phyloP scores from a whole-genome alignment of 1,139 yeast species.

The Nakaseomyces delphensis region DNA sequence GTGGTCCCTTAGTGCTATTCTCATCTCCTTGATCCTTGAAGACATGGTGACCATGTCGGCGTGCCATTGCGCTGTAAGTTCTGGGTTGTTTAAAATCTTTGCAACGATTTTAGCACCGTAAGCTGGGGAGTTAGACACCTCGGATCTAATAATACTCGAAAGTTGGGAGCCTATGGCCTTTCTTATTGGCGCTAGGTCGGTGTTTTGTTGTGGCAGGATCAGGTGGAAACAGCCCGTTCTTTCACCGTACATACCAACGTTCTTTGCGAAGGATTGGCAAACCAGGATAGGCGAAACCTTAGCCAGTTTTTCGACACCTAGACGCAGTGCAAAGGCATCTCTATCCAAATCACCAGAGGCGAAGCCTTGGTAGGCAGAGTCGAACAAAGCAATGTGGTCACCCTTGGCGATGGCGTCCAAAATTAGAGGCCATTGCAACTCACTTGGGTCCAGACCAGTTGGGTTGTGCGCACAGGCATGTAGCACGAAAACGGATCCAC shows the following conservation, averaged over 20 bases:
- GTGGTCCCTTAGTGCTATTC: conserved; percentile 53
- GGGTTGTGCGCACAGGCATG: conserved; percentile 99
- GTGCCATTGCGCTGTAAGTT: conserved; percentile 73
- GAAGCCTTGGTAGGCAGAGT: conserved; percentile 96
- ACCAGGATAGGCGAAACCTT: conserved; percentile 49
- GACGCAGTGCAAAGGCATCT: conserved; percentile 83
- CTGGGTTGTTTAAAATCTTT: conserved; percentile 57
- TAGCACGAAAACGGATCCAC: conserved; percentile 70
- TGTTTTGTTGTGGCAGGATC: conserved; percentile 36
- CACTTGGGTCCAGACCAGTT: conserved; percentile 89
- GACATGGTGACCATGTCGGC: conserved; percentile 83
- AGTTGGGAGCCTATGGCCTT: conserved; percentile 65
- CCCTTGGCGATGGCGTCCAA: conserved; percentile 51
- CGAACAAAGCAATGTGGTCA: conserved; percentile 77
- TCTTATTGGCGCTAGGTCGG: conserved; percentile 31
- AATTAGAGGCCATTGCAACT: conserved; percentile 75
- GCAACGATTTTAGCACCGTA: conserved; percentile 93
- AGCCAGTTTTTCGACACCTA: conserved; percentile 51
- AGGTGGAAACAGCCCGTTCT: conserved; percentile 90
- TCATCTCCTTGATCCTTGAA: conserved; percentile 71
- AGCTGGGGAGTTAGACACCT: conserved; percentile 90
- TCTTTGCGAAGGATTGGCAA: conserved; percentile 94
- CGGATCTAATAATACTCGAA: conserved; percentile 68
- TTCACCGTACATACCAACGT: conserved; percentile 96
- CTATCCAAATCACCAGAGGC: conserved; percentile 79